These are phyloP conservation scores for Nothopassalora personata DNA, from an alignment of 2,329 filamentous ascomycete genomes.

Conservation along the genomic window DNA sequence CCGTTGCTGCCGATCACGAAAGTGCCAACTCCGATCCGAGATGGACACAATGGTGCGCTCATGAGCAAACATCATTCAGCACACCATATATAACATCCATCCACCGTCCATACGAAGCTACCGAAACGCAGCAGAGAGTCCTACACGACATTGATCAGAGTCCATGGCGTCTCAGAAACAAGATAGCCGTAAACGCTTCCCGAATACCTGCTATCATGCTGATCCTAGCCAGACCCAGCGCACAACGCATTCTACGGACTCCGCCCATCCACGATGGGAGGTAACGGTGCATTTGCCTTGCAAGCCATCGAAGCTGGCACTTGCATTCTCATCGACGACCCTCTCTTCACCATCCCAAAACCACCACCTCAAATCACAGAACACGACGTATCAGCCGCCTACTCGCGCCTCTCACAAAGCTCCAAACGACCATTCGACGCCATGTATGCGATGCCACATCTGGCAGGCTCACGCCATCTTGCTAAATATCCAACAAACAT, in stretches of 20 bases:
- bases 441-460: background rate
- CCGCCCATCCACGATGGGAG: background rate
- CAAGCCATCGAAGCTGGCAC: slow-evolving; percentile 4
- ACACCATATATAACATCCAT: too few relatives aligned
- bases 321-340: slow-evolving; percentile 2
- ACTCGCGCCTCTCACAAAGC: background rate
- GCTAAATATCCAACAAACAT: background rate
- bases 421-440: background rate
- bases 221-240: background rate
- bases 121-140: too few relatives aligned
- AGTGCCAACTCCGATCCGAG: too few relatives aligned
- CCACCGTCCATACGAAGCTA: too few relatives aligned
- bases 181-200: too few relatives aligned
- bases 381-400: background rate
- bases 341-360: background rate
- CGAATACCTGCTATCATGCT: background rate
- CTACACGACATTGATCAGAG: too few relatives aligned
- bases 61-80: too few relatives aligned
- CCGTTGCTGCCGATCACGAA: too few relatives aligned
- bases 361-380: background rate
- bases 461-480: background rate
- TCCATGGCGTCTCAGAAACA: too few relatives aligned
- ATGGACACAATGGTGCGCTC: too few relatives aligned
- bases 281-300: slow-evolving; percentile 4
- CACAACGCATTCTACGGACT: background rate